Percentiles rank a stretch among this genome's conserved stretches.
phyloP scores from a whole-genome alignment of 2,329 filamentous ascomycete genomes.

The Acarospora socialis region DNA sequence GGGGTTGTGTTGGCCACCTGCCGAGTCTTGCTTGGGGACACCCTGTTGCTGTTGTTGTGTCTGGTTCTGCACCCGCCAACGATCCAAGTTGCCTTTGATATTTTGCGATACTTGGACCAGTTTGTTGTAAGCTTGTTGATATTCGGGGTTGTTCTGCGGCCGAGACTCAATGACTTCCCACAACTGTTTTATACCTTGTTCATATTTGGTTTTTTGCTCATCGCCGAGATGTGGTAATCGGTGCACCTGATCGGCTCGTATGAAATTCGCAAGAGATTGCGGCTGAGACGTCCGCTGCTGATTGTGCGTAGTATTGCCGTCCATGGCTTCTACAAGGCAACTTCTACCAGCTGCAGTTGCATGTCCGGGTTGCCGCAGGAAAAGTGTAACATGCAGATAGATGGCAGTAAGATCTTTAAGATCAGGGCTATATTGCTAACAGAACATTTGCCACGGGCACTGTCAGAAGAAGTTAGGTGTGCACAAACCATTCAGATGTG shows the following conservation, averaged over 20 bases:
- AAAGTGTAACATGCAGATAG: too few relatives aligned
- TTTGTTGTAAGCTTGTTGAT: conserved; percentile 35
- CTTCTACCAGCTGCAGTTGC: too few relatives aligned
- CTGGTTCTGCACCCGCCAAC: conserved; percentile 19
- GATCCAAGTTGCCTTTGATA: conserved; percentile 38
- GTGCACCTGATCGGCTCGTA: conserved; percentile 39
- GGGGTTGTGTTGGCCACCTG: conserved; percentile 11
- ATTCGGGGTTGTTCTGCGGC: conserved; percentile 34
- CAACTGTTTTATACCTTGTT: conserved; percentile 36
- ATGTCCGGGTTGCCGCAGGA: too few relatives aligned
- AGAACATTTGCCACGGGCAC: too few relatives aligned
- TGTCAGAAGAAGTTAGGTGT: too few relatives aligned
- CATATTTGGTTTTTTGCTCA: conserved; percentile 41
- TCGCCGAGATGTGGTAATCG: conserved; percentile 39
- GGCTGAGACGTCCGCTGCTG: too few relatives aligned
- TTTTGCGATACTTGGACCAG: conserved; percentile 36
- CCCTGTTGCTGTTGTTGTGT: conserved; percentile 19
- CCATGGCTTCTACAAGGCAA: too few relatives aligned
- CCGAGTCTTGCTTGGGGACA: conserved; percentile 20
- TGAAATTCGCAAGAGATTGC: conserved; percentile 19
- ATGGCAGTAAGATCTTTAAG: too few relatives aligned
- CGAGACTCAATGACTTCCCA: conserved; percentile 39
- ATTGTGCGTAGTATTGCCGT: too few relatives aligned
- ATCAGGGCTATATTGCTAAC: too few relatives aligned
- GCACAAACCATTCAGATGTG: too few relatives aligned